Percentiles rank a stretch among this genome's conserved stretches.
Conservation (phyloP, 2,329 filamentous ascomycete genomes). For the Fusarium tjaetaba region DNA sequence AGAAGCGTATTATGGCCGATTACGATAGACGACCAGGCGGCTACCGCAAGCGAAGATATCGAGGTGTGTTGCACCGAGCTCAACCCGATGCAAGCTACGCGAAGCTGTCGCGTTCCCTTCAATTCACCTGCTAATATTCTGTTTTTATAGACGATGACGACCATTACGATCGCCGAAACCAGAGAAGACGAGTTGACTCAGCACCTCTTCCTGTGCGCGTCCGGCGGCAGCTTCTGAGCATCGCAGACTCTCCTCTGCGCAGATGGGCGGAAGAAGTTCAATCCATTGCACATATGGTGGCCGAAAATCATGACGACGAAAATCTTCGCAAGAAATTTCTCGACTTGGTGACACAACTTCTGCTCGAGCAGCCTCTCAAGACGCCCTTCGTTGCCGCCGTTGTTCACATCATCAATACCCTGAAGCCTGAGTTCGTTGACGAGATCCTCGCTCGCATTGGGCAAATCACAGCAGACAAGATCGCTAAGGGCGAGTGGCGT, state of each 20-base stretch:
- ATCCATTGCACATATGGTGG: conserved; percentile 77
- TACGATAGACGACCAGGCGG: conserved; percentile 66
- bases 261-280: conserved; percentile 82
- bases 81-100: neutral
- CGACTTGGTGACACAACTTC: conserved; percentile 78
- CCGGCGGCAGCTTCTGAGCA: conserved; percentile 79
- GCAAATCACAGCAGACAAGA: conserved; percentile 70
- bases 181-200: conserved; percentile 78
- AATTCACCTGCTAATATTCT: conserved; percentile 30
- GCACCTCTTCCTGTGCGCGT: conserved; percentile 74
- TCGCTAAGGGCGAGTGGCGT: conserved; percentile 83
- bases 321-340: conserved; percentile 79
- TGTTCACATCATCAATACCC: conserved; percentile 79
- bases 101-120: conserved; percentile 20
- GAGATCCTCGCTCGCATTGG: conserved; percentile 74
- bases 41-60: conserved; percentile 78
- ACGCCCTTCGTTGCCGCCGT: conserved; percentile 93
- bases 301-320: conserved; percentile 87
- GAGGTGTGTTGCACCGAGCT: conserved; percentile 66
- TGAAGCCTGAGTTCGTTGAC: conserved; percentile 78
- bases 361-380: conserved; percentile 93
- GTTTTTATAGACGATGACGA: conserved; percentile 72
- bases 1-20: conserved; percentile 59
- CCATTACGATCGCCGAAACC: conserved; percentile 77
- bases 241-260: conserved; percentile 84